A percentile compares a stretch with the other conserved stretches of the same genome.
phyloP scores from a whole-genome alignment of 306 rosid species.

The Glycyrrhiza uralensis region DNA sequence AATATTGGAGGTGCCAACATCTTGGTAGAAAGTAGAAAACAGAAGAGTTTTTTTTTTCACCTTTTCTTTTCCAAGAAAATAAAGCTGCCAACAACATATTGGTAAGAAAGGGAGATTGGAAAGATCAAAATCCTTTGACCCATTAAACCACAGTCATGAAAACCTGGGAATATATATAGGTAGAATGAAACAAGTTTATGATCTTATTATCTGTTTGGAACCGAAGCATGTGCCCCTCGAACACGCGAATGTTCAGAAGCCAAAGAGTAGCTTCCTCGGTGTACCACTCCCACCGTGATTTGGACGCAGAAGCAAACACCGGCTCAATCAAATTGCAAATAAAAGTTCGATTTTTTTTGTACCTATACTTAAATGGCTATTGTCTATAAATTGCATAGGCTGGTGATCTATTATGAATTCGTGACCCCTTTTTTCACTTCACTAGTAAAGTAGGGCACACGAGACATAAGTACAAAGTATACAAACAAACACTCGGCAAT shows the following conservation, averaged over 20 bases:
- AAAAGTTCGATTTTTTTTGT: not conserved
- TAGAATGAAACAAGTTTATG: not conserved
- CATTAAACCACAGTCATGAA: not conserved
- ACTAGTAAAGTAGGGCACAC: not conserved
- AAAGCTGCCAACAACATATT: not conserved
- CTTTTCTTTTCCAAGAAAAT: not conserved
- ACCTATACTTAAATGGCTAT: not conserved
- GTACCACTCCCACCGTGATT: too few species aligned
- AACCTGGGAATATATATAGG: not conserved
- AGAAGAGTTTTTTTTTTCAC: too few species aligned
- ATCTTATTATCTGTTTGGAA: too few species aligned
- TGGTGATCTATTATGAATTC: not conserved
- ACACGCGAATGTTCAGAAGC: too few species aligned
- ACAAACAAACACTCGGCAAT: not conserved
- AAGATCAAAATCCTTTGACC: not conserved
- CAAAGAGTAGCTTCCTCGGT: too few species aligned
- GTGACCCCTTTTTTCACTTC: not conserved
- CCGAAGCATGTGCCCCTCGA: too few species aligned
- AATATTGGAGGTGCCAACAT: too few species aligned
- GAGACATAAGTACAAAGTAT: not conserved
- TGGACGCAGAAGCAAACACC: too few species aligned
- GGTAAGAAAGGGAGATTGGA: not conserved
- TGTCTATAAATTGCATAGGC: slow-evolving; percentile 12
- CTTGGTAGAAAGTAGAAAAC: too few species aligned
- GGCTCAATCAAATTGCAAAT: not conserved